Base-by-base conservation (phyloP, 768 basidiomycete species). In the Suillus tomentosus region DNA sequence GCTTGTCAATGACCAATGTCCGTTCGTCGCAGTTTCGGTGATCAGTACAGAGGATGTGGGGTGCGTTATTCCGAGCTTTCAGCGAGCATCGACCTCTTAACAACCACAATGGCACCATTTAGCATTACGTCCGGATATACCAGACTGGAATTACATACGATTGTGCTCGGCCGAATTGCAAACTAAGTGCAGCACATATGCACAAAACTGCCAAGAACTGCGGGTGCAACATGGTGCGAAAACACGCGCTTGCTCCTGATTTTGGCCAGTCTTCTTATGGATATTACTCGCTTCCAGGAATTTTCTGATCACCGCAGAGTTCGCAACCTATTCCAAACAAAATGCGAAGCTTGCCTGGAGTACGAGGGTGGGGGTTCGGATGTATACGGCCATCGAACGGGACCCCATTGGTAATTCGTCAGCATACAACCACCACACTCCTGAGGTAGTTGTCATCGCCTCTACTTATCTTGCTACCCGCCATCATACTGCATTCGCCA, bases 121-220 rank as follows among this genome's bases (percentile, higher is more conserved):
- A 90, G 89, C 87, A 89, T 74, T 90, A 87, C 73, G 80, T 89
- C 56, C 79, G 80, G 43, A 69, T 79, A 34, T 91, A 90, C 68
- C 86, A 88, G 68, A 85, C 87, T 0, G 89, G 90, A 40, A 76
- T 80, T 62, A 82, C 75, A 62, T 74, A 73, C 60, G 89, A 91
- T 72, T 91, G 90, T 70, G 74, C 76, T 43, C 77, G 74, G 39
- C 74, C 77, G 6, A 72, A 70, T 24, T 91, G 89, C 74, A 81
- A 74, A 42, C 71, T 84, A 68, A 90, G 89, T 73, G 66, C 71
- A 13, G 80, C 79, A 17, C 90, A 91, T 73, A 79, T 76, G 70
- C 90, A 91, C 75, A 84, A 76, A 67, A 80, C 80, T 4, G 85
- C 87, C 11, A 80, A 74, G 31, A 83, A 82, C 69, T 91, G 89